Evolutionary conservation across 805 yeast species (phyloP).

Genomic region (Candida coquimbonensis): DNA sequence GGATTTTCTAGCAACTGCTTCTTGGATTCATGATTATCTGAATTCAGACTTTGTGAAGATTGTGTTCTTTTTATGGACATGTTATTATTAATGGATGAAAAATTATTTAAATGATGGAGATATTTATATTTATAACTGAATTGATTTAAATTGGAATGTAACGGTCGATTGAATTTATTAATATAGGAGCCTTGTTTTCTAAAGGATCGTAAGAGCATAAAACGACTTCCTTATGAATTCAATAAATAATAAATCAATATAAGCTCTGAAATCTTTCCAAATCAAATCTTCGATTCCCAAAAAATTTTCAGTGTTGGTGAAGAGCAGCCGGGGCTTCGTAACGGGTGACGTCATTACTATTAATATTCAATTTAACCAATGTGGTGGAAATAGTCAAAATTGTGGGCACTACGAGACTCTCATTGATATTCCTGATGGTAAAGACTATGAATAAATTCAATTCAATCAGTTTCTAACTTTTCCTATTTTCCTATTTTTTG

Average conservation of each 20-base stretch:
- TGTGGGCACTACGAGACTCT: no score
- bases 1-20: background rate
- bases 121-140: background rate
- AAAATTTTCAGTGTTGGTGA: background rate
- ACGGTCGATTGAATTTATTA: background rate
- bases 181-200: background rate
- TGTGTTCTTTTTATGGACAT: conserved; percentile 1
- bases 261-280: background rate
- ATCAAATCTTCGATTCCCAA: background rate
- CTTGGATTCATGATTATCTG: background rate
- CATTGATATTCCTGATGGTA: no score
- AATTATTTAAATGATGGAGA: background rate
- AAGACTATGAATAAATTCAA: no score
- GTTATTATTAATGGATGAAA: background rate
- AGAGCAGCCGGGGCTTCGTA: background rate
- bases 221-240: background rate
- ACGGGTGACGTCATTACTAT: no score
- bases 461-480: no score
- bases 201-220: conserved; percentile 1
- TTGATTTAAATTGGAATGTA: background rate
- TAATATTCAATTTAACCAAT: no score
- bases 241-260: background rate
- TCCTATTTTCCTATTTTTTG: no score
- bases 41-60: conserved; percentile 1
- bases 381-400: no score